Base-by-base conservation (phyloP, 2,329 filamentous ascomycete species). In the Trichophyton equinum region DNA sequence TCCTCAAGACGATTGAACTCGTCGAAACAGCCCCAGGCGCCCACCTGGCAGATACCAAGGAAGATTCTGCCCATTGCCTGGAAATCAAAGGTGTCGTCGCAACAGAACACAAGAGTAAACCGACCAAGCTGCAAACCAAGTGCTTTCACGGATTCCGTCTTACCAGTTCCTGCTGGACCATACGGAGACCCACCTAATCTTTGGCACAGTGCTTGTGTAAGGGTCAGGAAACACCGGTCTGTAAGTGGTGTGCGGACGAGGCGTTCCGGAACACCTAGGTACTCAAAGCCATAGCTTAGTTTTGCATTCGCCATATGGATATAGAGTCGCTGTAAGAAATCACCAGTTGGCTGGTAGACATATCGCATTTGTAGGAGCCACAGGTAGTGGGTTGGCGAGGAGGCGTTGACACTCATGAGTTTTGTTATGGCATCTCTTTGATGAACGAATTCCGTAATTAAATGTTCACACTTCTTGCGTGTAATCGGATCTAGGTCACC, bases 21-120 rank as follows among this genome's bases (percentile, higher is more conserved):
- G 71, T 99, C 94, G 75, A 99, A 99, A 79, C 94, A 99, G 69
- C 95, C 95, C 94, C 94, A 99, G 3, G 94, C 94, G 73, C 94
- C 94, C 56, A 99, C 94, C 74, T 99, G 94, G 73, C 95, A 99
- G 64, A 99, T 95, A 81, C 94, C 94, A 40, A 99, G 81, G 82
- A 99, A 99, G 68, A 99, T 99, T 67, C 94, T 89, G 13, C 95
- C 95, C 94, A 99, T 99, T 58, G 94, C 94, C 71, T 99, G 94
- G 80, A 97, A 99, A 74, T 99, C 94, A 69, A 99, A 99, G 0
- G 94, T 99, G 75, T 99, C 94, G 71, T 99, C 94, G 78, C 94
- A 99, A 74, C 95, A 99, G 79, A 99, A 99, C 30, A 99, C 95
- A 27, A 99, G 83, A 1, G 95, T 99, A 73, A 99, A 99, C 63